These are phyloP conservation scores for Pinus taeda DNA, from an alignment of 75 land plant genomes.

Conservation along the genomic window DNA sequence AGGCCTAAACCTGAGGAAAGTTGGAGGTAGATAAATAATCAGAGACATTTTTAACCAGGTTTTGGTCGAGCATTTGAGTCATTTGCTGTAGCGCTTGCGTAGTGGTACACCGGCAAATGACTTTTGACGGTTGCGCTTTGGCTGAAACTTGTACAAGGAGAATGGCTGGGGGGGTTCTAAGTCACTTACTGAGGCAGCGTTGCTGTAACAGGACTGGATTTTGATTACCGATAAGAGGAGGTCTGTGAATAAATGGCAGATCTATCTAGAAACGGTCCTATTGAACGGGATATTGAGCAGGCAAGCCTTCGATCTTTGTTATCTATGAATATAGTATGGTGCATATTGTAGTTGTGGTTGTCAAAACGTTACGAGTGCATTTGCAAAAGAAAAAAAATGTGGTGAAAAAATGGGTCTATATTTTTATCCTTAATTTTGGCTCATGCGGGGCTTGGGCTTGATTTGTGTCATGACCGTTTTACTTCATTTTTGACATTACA, in stretches of 20 bases:
- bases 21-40: background rate
- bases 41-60: background rate
- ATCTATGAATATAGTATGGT: background rate
- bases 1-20: background rate
- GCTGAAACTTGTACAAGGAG: background rate
- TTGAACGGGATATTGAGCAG: constrained; percentile 92
- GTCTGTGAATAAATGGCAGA: constrained; percentile 88
- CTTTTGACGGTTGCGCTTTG: background rate
- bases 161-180: background rate
- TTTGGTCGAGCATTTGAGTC: background rate
- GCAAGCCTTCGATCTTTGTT: constrained; percentile 19
- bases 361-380: background rate
- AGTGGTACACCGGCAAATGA: background rate
- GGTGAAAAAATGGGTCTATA: background rate
- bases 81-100: background rate
- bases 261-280: constrained; percentile 43
- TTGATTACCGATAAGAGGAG: background rate
- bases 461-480: background rate
- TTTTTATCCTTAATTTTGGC: background rate
- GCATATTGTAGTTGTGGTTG: background rate
- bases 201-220: background rate
- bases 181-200: background rate
- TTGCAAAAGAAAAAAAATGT: no score
- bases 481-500: no score
- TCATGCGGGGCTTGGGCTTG: background rate